phyloP scores from a whole-genome alignment of 495 filamentous ascomycete species.

The Neurospora sp. region DNA sequence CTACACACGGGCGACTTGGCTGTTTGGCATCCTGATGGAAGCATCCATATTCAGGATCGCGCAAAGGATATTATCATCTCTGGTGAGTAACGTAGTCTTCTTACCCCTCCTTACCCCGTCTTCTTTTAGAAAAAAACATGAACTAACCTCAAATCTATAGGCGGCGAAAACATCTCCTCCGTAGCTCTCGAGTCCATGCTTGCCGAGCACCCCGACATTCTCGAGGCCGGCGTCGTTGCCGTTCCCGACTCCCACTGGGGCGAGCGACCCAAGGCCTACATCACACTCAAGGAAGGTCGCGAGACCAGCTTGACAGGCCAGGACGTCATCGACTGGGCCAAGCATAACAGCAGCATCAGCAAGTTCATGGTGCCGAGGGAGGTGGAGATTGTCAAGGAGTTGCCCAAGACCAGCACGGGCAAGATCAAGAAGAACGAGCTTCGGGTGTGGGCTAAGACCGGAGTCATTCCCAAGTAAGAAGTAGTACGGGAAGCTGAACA shows the following conservation, averaged over 20 bases:
- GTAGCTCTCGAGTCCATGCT: constrained; percentile 89
- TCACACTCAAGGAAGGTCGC: constrained; percentile 60
- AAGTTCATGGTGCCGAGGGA: constrained; percentile 94
- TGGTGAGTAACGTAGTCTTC: constrained; percentile 43
- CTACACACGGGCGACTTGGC: constrained; percentile 86
- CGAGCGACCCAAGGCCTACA: constrained; percentile 85
- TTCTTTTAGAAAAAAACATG: constrained; percentile 1
- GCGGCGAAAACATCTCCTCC: constrained; percentile 94
- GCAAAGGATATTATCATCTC: constrained; percentile 98
- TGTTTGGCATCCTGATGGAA: constrained; percentile 82
- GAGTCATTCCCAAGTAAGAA: neutral
- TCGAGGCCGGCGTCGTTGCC: constrained; percentile 88
- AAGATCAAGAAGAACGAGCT: constrained; percentile 95
- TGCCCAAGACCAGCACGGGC: constrained; percentile 94
- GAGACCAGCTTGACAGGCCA: constrained; percentile 47
- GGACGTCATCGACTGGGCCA: constrained; percentile 81
- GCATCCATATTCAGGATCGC: constrained; percentile 84
- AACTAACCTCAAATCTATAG: constrained; percentile 29
- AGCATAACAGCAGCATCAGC: constrained; percentile 64
- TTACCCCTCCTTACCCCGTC: neutral
- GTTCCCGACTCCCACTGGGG: constrained; percentile 89
- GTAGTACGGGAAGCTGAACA: neutral
- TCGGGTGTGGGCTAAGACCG: constrained; percentile 69
- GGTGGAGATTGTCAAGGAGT: constrained; percentile 76
- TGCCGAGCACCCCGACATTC: constrained; percentile 75